Evolutionary conservation across 2,329 filamentous ascomycete genomes (phyloP).

Genomic region (Colletotrichum musae): DNA sequence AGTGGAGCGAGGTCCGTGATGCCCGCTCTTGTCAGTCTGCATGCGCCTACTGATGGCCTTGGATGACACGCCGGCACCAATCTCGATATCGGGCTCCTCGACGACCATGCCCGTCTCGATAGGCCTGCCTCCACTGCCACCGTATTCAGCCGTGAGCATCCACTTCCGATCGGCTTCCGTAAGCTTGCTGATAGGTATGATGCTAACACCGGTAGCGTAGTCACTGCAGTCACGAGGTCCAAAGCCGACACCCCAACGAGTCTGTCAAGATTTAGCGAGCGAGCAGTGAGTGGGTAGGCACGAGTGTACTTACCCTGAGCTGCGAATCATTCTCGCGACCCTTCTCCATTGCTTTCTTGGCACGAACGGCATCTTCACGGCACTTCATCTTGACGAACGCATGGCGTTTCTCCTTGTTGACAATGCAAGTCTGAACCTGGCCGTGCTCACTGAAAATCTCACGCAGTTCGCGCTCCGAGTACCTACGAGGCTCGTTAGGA

Average conservation of each 20-base stretch:
- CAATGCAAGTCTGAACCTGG: slow-evolving; percentile 95
- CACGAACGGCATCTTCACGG: slow-evolving; percentile 84
- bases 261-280: slow-evolving; percentile 63
- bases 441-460: slow-evolving; percentile 86
- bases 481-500: slow-evolving; percentile 61
- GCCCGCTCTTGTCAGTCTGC: slow-evolving; percentile 77
- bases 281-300: neutral
- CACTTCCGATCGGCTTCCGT: slow-evolving; percentile 98
- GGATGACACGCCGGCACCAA: slow-evolving; percentile 95
- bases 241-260: slow-evolving; percentile 97
- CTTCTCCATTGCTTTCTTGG: slow-evolving; percentile 90
- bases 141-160: slow-evolving; percentile 94
- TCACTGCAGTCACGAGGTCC: slow-evolving; percentile 97
- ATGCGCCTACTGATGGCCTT: slow-evolving; percentile 84
- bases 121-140: slow-evolving; percentile 87
- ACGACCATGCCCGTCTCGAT: slow-evolving; percentile 90
- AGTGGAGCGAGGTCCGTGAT: slow-evolving; percentile 76
- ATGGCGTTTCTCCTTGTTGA: slow-evolving; percentile 97
- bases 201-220: slow-evolving; percentile 90
- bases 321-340: slow-evolving; percentile 80
- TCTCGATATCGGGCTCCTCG: slow-evolving; percentile 98
- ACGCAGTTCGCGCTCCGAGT: slow-evolving; percentile 85
- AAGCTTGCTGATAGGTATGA: slow-evolving; percentile 92
- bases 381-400: slow-evolving; percentile 99
- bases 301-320: slow-evolving; percentile 73